Evolutionary conservation across 768 basidiomycete genomes (phyloP), one percentile per base, ranked within the genome.

Genomic region (Panellus pusillus): DNA sequence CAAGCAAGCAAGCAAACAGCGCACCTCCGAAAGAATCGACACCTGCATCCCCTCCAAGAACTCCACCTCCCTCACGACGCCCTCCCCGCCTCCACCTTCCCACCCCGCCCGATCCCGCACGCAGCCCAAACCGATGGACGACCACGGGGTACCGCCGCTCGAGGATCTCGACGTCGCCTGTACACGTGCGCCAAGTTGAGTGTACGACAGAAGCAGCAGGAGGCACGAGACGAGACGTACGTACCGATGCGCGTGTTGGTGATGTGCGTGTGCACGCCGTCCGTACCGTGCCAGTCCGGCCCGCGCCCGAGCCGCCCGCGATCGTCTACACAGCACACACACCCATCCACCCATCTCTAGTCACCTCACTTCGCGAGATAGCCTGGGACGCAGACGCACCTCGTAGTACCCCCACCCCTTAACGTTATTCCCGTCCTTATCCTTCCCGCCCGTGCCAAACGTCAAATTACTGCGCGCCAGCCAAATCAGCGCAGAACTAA

Each of bases 231-330:
- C n/a, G n/a, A n/a, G n/a, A n/a, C n/a, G n/a, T n/a, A n/a, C n/a
- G n/a, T n/a, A 59, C 57, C 92, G 39, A 94, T 94, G 11, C 92
- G 84, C 9, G 92, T 93, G 68, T 93, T 94, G 0, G 94, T 94
- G 62, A 93, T 93, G 65, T 94, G 91, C 2, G 92, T 93, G 68
- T 96, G 94, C 2, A 96, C 90, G 7, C 94, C 94, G 20, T 90
- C 91, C 14, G 92, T 93, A 4, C 95, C 95, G 63, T 94, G 84
- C 94, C 93, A 96, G 86, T 0, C 95, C 94, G 0, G 95, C n/a
- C n/a, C n/a, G n/a, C 93, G 5, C 95, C 95, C 5, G 90, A 91
- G 18, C 95, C 95, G 8, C 94, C 95, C 3, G 91, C 93, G 50
- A 97, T 93, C 0, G 95, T 98, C 90, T 93, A 61, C 50, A 28